Conservation (phyloP, 176 grass and related monocot species). For the Triticum monococcum region DNA sequence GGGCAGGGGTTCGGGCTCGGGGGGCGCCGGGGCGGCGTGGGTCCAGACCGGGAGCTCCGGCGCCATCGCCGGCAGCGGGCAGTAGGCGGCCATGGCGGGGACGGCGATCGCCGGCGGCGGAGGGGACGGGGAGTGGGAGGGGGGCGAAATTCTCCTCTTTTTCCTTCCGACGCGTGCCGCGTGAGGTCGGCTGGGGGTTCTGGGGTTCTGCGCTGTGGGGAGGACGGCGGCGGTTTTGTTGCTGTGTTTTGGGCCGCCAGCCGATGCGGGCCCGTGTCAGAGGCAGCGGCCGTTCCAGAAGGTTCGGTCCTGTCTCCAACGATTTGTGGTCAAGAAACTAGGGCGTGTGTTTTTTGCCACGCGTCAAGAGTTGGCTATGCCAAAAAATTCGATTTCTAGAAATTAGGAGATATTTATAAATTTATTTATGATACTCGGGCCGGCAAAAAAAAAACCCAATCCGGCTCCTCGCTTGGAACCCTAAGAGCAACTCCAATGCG, state of each 20-base stretch:
- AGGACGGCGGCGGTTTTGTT: not conserved
- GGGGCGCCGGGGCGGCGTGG: not conserved
- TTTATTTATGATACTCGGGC: too few relatives aligned
- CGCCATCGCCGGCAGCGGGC: not conserved
- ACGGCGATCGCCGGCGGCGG: not conserved
- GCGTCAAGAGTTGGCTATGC: too few relatives aligned
- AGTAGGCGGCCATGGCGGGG: not conserved
- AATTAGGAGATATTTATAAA: too few relatives aligned
- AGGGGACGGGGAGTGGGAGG: not conserved
- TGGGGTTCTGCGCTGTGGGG: not conserved
- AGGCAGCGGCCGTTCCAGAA: not conserved
- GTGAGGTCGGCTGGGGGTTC: not conserved
- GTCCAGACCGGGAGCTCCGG: not conserved
- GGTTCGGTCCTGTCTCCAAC: not conserved
- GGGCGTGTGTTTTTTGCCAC: too few relatives aligned
- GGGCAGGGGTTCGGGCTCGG: slow-evolving; percentile 32
- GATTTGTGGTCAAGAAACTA: too few relatives aligned
- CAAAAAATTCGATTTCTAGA: too few relatives aligned
- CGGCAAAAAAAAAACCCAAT: too few relatives aligned
- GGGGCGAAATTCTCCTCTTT: not conserved
- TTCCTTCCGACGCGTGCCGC: not conserved
- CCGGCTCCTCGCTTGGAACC: too few relatives aligned
- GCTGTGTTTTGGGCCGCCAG: not conserved
- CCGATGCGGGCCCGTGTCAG: not conserved
- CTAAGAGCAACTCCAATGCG: too few relatives aligned